Conservation (phyloP, 202 grass and related monocot genomes). For the Setaria viridis region DNA sequence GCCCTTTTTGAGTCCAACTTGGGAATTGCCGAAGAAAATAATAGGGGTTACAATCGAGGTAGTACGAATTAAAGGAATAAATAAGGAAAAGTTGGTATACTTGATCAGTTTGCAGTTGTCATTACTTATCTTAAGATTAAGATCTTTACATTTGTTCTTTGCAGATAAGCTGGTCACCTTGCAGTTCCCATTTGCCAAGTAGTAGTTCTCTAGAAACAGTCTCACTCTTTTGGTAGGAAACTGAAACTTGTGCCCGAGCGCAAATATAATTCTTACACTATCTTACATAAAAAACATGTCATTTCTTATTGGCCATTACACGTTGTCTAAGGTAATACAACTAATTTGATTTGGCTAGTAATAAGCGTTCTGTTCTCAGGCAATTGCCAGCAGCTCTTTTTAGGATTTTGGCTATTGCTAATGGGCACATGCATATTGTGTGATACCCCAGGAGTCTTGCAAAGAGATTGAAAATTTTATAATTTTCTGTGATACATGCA, state of each 20-base stretch:
- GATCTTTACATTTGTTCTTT: not conserved
- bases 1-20: constrained; percentile 15
- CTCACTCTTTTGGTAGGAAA: not conserved
- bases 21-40: constrained; percentile 18
- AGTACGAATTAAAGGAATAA: not conserved
- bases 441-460: not conserved
- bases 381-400: not conserved
- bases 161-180: not conserved
- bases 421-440: not conserved
- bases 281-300: not conserved
- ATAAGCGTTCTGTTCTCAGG: not conserved
- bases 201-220: not conserved
- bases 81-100: not conserved
- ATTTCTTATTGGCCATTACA: not conserved
- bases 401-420: not conserved
- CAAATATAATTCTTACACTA: not conserved
- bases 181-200: not conserved
- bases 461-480: not conserved
- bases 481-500: not conserved
- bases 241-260: not conserved
- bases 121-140: not conserved
- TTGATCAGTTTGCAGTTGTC: not conserved
- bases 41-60: not conserved
- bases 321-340: not conserved
- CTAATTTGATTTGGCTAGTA: not conserved